Evolutionary conservation across 78 protist genomes (phyloP).

Genomic region (Dictyostelium brefeldianum): DNA sequence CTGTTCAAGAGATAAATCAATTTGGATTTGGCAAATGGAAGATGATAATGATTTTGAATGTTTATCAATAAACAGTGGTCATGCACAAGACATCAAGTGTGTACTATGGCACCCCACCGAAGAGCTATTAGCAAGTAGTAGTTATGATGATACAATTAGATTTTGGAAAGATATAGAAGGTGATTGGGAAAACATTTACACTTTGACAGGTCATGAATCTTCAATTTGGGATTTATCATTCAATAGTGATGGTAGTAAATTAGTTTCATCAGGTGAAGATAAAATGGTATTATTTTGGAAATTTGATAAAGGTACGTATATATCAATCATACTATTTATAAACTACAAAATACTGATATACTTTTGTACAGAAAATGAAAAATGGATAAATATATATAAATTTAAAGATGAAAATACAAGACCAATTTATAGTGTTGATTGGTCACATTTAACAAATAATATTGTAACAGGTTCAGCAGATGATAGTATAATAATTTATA

Average conservation of each 20-base stretch:
- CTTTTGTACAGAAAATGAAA: not conserved
- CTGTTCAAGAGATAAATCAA: constrained; percentile 95
- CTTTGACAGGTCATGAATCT: constrained; percentile 93
- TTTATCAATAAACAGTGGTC: constrained; percentile 91
- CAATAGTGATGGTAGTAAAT: constrained; percentile 69
- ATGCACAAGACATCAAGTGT: constrained; percentile 95
- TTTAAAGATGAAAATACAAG: constrained; percentile 72
- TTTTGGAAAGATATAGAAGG: constrained; percentile 92
- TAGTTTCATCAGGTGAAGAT: constrained; percentile 63
- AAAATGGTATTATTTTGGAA: constrained; percentile 21
- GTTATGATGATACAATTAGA: constrained; percentile 95
- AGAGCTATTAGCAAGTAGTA: constrained; percentile 77
- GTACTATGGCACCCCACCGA: constrained; percentile 92
- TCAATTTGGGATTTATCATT: constrained; percentile 96
- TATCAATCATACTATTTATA: not conserved
- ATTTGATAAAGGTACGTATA: constrained; percentile 2
- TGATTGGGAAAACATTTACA: constrained; percentile 92
- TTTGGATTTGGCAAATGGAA: constrained; percentile 97
- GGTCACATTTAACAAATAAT: constrained; percentile 60
- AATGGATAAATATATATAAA: constrained; percentile 37
- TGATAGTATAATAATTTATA: constrained; percentile 79
- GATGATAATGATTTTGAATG: constrained; percentile 93
- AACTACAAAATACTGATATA: no score
- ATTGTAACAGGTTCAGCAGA: constrained; percentile 88
- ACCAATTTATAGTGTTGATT: constrained; percentile 83